A percentile compares a stretch with the other conserved stretches of the same genome.
phyloP scores from a whole-genome alignment of 768 basidiomycete species.

The Rhizopogon vesiculosus region DNA sequence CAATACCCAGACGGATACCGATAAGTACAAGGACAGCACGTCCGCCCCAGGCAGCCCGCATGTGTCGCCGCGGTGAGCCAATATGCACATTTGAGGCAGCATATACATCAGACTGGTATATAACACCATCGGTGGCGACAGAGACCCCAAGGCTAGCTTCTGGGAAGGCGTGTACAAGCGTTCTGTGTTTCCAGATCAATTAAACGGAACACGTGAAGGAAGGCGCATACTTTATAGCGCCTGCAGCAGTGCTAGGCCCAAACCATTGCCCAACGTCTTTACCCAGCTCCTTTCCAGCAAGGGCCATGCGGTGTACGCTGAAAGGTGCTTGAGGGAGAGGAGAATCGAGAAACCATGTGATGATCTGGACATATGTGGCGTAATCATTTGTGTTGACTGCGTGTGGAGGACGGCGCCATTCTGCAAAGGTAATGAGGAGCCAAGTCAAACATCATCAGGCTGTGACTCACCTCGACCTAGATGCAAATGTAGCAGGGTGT shows the following conservation, averaged over 20 bases:
- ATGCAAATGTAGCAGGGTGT: constrained; percentile 71
- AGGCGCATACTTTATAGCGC: constrained; percentile 76
- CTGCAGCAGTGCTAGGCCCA: constrained; percentile 95
- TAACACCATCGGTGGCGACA: constrained; percentile 74
- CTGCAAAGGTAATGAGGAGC: constrained; percentile 32
- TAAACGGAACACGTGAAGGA: background rate
- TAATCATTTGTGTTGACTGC: constrained; percentile 59
- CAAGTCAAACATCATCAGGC: constrained; percentile 6
- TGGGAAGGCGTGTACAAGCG: constrained; percentile 74
- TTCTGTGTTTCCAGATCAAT: constrained; percentile 35
- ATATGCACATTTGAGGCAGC: constrained; percentile 52
- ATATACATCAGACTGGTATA: constrained; percentile 85
- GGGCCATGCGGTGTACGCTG: constrained; percentile 93
- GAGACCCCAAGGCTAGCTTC: constrained; percentile 78
- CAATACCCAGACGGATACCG: constrained; percentile 82
- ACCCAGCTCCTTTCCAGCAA: constrained; percentile 91
- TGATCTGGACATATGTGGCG: constrained; percentile 83
- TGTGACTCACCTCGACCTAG: constrained; percentile 58
- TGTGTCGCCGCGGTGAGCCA: constrained; percentile 26
- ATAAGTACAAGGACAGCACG: constrained; percentile 83
- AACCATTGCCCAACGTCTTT: constrained; percentile 98
- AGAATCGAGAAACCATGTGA: constrained; percentile 95
- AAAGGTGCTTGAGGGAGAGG: constrained; percentile 84
- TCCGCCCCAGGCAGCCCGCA: constrained; percentile 61
- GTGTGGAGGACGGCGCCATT: constrained; percentile 77